Base-by-base conservation (phyloP, 2,329 filamentous ascomycete species). In the Cyphellophora europaea region DNA sequence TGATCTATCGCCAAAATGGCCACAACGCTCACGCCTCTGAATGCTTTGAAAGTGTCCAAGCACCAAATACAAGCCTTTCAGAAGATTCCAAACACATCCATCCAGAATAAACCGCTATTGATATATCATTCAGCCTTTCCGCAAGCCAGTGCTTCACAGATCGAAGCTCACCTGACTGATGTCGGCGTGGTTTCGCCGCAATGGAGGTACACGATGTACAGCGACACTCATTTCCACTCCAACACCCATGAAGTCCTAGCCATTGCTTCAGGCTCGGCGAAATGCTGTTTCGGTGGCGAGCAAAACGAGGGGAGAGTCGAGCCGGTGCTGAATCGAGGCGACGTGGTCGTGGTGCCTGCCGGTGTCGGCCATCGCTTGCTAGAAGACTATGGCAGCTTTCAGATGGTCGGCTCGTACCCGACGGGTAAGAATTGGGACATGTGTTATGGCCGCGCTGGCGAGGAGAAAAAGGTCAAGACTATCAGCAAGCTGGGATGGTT, bases 201-300 rank as follows among this genome's bases (percentile, higher is more conserved):
- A 50, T 82, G 78, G 79, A 66, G 72, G 16, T 82, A 77, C 55
- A 75, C 74, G 11, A 83, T 83, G 77, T 83, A 79, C 54, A 55
- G 53, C 21, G 70, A 67, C 5, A 74, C 69, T 1, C 79, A 83
- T 56, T 84, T 79, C 53, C 79, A 84, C 57, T 74, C 65, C 47
- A 82, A 69, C 0, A 69, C 72, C 0, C 78, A 83, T 51, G 77
- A 83, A 57, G 69, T 82, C 3, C 66, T 85, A 2, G 72, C 66
- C 45, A 66, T 83, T 31, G 65, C 67, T 27, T 56, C 56, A 2
- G 77, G 79, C 0, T 63, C 59, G 15, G 79, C 80, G 0, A 64
- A 57, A 21, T 60, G 84, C 1, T 79, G 76, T 42, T 82, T 84
- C 43, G 78, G 79, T 4, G 75, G 77, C 11, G 76, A 80, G 44